These are phyloP conservation scores for Cladosporium sp. DNA, from an alignment of 2,329 filamentous ascomycete species.

Conservation along the genomic window DNA sequence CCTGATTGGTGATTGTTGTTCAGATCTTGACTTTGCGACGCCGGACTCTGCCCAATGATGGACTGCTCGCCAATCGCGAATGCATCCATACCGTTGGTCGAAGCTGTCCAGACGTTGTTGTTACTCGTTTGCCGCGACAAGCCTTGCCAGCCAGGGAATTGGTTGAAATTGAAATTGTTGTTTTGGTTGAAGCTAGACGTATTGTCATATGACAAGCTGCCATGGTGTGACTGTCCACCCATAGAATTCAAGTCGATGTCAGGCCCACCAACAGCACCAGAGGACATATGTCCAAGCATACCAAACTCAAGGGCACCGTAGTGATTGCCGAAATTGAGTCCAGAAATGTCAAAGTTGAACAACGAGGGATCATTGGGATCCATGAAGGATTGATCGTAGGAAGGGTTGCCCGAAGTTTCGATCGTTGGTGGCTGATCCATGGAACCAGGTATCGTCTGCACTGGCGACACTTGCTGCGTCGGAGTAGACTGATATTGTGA, in stretches of 20 bases:
- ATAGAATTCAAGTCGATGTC: constrained; percentile 37
- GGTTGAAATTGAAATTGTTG: constrained; percentile 29
- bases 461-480: constrained; percentile 48
- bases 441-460: constrained; percentile 50
- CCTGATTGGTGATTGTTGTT: constrained; percentile 40
- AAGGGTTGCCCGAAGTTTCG: constrained; percentile 41
- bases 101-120: constrained; percentile 43
- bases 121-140: constrained; percentile 45
- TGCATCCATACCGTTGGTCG: constrained; percentile 48
- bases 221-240: constrained; percentile 28
- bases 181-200: constrained; percentile 26
- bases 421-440: constrained; percentile 34
- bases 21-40: constrained; percentile 53
- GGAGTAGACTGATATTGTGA: constrained; percentile 66
- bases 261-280: constrained; percentile 60
- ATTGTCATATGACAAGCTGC: constrained; percentile 34
- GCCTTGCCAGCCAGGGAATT: constrained; percentile 35
- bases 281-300: constrained; percentile 94
- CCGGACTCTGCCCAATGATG: constrained; percentile 59
- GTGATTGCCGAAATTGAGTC: constrained; percentile 91
- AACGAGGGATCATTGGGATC: constrained; percentile 88
- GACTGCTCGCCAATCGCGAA: constrained; percentile 62
- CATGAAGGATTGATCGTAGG: constrained; percentile 65
- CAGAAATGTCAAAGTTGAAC: constrained; percentile 94
- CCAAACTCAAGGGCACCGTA: constrained; percentile 95